Percentiles rank a stretch among this genome's conserved stretches.
phyloP scores from a whole-genome alignment of 768 basidiomycete species.

The Baorangia bicolor region DNA sequence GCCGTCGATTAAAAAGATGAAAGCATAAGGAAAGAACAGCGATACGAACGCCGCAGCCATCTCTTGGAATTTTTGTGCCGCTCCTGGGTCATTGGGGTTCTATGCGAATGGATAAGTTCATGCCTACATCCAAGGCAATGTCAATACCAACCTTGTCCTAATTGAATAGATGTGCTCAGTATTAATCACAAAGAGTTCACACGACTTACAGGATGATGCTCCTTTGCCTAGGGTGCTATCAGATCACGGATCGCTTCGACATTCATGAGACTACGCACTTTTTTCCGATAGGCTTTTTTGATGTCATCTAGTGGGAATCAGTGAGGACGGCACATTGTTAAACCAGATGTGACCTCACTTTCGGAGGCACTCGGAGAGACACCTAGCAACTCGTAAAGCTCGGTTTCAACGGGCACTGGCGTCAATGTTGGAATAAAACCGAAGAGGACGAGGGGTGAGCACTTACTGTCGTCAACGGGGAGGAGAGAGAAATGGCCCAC shows the following conservation, averaged over 20 bases:
- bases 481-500: not conserved
- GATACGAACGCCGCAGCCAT: constrained; percentile 78
- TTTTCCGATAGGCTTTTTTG: constrained; percentile 91
- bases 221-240: constrained; percentile 62
- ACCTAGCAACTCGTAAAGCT: constrained; percentile 84
- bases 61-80: constrained; percentile 82
- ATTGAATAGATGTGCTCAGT: not conserved
- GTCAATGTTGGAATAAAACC: not conserved
- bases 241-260: constrained; percentile 6
- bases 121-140: not conserved
- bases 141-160: constrained; percentile 64
- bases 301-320: constrained; percentile 61
- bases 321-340: constrained; percentile 8
- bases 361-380: constrained; percentile 67
- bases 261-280: constrained; percentile 49
- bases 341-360: constrained; percentile 44
- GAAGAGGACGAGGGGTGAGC: not conserved
- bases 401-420: constrained; percentile 72
- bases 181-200: not conserved
- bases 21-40: not conserved
- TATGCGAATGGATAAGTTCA: constrained; percentile 28
- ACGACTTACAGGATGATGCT: constrained; percentile 76
- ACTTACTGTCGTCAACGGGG: constrained; percentile 28
- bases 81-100: constrained; percentile 88
- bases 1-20: constrained; percentile 9